Conservation (phyloP, 2,329 filamentous ascomycete genomes). For the Fusarium sp. region DNA sequence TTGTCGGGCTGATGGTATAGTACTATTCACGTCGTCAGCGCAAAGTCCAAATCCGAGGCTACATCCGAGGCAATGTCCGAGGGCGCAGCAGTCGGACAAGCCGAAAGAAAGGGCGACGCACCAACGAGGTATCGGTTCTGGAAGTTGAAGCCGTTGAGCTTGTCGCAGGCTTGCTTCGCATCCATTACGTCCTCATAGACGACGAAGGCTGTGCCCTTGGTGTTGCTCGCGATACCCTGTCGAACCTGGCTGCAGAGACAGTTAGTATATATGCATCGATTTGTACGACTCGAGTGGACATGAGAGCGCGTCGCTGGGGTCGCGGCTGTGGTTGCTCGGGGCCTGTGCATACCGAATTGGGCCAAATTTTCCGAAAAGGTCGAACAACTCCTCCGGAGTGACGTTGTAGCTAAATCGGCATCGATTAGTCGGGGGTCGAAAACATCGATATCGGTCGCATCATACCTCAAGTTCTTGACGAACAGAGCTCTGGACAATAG, state of each 20-base stretch:
- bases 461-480: slow-evolving; percentile 98
- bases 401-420: slow-evolving; percentile 91
- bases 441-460: slow-evolving; percentile 36
- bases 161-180: slow-evolving; percentile 98
- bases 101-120: slow-evolving; percentile 61
- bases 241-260: slow-evolving; percentile 83
- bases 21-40: slow-evolving; percentile 54
- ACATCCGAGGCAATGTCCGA: slow-evolving; percentile 8
- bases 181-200: slow-evolving; percentile 99
- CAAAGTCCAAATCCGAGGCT: not conserved
- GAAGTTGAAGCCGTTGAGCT: slow-evolving; percentile 99
- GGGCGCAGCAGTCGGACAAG: not conserved
- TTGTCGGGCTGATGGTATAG: slow-evolving; percentile 75
- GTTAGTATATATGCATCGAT: slow-evolving; percentile 33
- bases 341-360: slow-evolving; percentile 81
- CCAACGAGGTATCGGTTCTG: slow-evolving; percentile 99
- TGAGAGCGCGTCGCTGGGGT: slow-evolving; percentile 8
- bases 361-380: slow-evolving; percentile 98
- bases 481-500: slow-evolving; percentile 85
- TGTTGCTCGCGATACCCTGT: slow-evolving; percentile 96
- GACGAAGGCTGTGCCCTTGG: slow-evolving; percentile 98
- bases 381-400: slow-evolving; percentile 96
- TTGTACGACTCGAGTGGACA: slow-evolving; percentile 16
- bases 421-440: slow-evolving; percentile 59
- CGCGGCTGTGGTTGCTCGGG: slow-evolving; percentile 19